These are phyloP conservation scores for Apophysomyces sp. DNA, from an alignment of 371 early-diverging fungal species.

Conservation along the genomic window DNA sequence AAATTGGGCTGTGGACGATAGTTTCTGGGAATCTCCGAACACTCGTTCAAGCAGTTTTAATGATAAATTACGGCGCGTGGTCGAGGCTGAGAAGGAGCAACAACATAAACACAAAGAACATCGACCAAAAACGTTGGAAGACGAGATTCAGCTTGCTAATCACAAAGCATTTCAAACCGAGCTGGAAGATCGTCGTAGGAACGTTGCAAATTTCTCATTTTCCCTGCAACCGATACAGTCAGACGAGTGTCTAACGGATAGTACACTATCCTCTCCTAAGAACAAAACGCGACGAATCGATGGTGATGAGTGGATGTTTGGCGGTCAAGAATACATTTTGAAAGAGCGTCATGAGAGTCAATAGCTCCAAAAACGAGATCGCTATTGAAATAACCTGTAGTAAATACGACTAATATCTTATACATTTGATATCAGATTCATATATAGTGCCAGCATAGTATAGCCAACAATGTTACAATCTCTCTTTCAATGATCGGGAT, in stretches of 20 bases:
- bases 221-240: conserved; percentile 3
- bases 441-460: too few relatives aligned
- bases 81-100: conserved; percentile 11
- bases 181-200: conserved; percentile 1
- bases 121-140: not conserved
- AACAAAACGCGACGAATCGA: conserved; percentile 4
- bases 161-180: not conserved
- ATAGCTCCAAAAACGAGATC: not conserved
- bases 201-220: not conserved
- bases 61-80: conserved; percentile 8
- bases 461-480: too few relatives aligned
- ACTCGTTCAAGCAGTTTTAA: conserved; percentile 1
- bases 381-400: too few relatives aligned
- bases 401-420: too few relatives aligned
- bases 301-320: conserved; percentile 18
- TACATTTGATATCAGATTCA: too few relatives aligned
- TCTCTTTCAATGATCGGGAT: too few relatives aligned
- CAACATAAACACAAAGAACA: not conserved
- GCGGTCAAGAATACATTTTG: conserved; percentile 11
- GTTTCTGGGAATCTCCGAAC: not conserved
- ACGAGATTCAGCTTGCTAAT: conserved; percentile 9
- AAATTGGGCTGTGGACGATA: conserved; percentile 6
- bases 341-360: not conserved
- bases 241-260: not conserved
- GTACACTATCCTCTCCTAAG: not conserved